Percentiles rank a stretch among this genome's conserved stretches.
Conservation (phyloP, 2,329 filamentous ascomycete genomes). For the Pseudogymnoascus sp. region DNA sequence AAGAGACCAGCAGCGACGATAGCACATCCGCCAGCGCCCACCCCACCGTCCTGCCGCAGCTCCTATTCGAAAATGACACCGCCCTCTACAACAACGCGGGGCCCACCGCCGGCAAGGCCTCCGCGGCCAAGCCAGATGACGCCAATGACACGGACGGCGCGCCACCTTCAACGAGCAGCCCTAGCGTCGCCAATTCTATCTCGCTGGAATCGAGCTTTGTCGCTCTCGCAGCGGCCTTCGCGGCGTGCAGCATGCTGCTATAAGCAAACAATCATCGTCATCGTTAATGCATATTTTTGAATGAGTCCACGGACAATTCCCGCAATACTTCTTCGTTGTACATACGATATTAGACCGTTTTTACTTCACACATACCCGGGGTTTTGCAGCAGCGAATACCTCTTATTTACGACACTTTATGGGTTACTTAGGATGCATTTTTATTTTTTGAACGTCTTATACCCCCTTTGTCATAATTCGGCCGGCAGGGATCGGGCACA, state of each 20-base stretch:
- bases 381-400: neutral
- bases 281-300: neutral
- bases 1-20: neutral
- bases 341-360: neutral
- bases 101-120: neutral
- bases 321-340: neutral
- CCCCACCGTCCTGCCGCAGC: neutral
- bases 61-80: neutral
- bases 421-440: neutral
- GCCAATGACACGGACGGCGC: neutral
- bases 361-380: neutral
- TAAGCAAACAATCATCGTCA: neutral
- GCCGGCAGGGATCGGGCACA: neutral
- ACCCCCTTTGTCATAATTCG: neutral
- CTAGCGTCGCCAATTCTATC: neutral
- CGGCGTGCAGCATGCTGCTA: neutral
- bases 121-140: neutral
- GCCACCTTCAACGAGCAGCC: neutral
- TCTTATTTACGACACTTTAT: neutral
- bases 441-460: constrained; percentile 1
- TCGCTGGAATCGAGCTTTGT: neutral
- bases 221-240: neutral
- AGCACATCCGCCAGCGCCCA: neutral
- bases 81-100: neutral
- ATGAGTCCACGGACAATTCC: neutral